Conservation (phyloP, 768 basidiomycete species). For the Leccinum rimulosum region DNA sequence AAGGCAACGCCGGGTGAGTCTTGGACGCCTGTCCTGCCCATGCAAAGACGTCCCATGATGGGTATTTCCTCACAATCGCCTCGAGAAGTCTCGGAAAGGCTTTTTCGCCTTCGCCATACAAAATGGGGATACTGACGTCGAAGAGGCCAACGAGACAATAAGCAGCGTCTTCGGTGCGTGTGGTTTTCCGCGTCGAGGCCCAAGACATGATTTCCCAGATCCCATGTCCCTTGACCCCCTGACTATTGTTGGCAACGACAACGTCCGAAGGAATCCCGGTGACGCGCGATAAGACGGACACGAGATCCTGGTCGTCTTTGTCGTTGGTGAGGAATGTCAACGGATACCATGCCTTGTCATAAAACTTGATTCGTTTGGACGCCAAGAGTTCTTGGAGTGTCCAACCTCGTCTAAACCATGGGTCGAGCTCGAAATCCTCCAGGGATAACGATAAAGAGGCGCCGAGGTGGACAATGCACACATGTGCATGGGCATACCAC, state of each 20-base stretch:
- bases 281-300: slow-evolving; percentile 10
- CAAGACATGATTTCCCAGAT: slow-evolving; percentile 30
- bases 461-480: slow-evolving; percentile 29
- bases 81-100: slow-evolving; percentile 29
- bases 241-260: slow-evolving; percentile 20
- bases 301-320: slow-evolving; percentile 8
- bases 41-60: slow-evolving; percentile 25
- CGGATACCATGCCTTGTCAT: slow-evolving; percentile 19
- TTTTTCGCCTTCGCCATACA: slow-evolving; percentile 31
- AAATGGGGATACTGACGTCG: slow-evolving; percentile 18
- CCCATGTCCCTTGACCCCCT: slow-evolving; percentile 12
- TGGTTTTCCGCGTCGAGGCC: slow-evolving; percentile 30
- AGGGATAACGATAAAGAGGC: slow-evolving; percentile 11
- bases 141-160: slow-evolving; percentile 31
- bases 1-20: slow-evolving; percentile 17
- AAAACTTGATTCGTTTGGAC: slow-evolving; percentile 27
- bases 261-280: slow-evolving; percentile 19
- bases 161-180: slow-evolving; percentile 26
- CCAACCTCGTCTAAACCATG: slow-evolving; percentile 29
- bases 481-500: slow-evolving; percentile 30
- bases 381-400: slow-evolving; percentile 29
- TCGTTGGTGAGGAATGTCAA: slow-evolving; percentile 18
- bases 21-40: slow-evolving; percentile 24
- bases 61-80: slow-evolving; percentile 9
- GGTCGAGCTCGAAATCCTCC: slow-evolving; percentile 16